Evolutionary conservation across 768 basidiomycete genomes (phyloP).

Genomic region (Xerocomus brunneocitrinus): DNA sequence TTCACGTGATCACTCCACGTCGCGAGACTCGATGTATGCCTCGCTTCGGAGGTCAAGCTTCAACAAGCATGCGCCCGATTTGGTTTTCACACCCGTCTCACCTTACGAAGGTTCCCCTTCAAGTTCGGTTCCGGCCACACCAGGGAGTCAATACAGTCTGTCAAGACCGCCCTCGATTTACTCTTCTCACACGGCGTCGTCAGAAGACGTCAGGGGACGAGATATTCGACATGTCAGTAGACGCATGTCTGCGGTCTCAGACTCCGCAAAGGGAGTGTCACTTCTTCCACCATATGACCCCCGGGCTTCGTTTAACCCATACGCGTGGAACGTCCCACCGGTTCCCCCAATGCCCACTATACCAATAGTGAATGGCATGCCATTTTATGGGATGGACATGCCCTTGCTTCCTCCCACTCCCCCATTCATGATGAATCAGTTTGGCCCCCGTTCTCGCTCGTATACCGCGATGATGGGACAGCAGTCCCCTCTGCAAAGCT

Average conservation of each 20-base stretch:
- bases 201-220: conserved; percentile 48
- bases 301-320: conserved; percentile 25
- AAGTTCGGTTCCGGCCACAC: conserved; percentile 42
- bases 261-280: conserved; percentile 28
- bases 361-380: conserved; percentile 34
- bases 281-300: conserved; percentile 27
- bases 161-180: conserved; percentile 56
- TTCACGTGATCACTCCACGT: conserved; percentile 34
- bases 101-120: conserved; percentile 45
- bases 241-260: conserved; percentile 39
- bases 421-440: conserved; percentile 71
- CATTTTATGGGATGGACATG: conserved; percentile 53
- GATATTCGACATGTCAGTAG: conserved; percentile 35
- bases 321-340: conserved; percentile 31
- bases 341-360: conserved; percentile 35
- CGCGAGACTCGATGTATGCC: conserved; percentile 33
- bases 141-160: conserved; percentile 33
- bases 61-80: conserved; percentile 47
- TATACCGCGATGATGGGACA: conserved; percentile 30
- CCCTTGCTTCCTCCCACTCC: conserved; percentile 69
- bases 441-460: conserved; percentile 38
- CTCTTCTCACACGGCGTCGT: conserved; percentile 50
- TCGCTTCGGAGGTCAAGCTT: conserved; percentile 24
- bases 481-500: conserved; percentile 23
- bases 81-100: conserved; percentile 33